Evolutionary conservation across 768 basidiomycete species (phyloP).

Genomic region (Hericium erinaceus): DNA sequence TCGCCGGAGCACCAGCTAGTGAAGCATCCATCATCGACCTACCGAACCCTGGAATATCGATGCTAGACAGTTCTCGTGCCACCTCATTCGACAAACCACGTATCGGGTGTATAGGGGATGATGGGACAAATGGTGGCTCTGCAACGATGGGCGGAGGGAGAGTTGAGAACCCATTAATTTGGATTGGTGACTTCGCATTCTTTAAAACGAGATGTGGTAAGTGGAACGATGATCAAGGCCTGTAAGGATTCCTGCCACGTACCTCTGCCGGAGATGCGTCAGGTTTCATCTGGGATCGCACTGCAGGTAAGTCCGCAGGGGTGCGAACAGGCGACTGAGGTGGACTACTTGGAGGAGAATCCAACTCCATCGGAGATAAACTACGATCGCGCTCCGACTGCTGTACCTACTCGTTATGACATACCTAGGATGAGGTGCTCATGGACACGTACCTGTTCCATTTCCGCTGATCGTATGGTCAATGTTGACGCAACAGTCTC

Average conservation of each 20-base stretch:
- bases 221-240: not conserved
- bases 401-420: constrained; percentile 1
- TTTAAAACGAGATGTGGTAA: not conserved
- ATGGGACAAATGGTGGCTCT: not conserved
- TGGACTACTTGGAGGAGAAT: constrained; percentile 35
- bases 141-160: not conserved
- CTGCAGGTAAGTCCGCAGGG: not conserved
- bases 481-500: not conserved
- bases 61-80: no score
- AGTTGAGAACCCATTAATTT: not conserved
- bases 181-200: not conserved
- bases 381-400: constrained; percentile 33
- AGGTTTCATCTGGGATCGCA: constrained; percentile 6
- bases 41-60: no score
- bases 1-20: no score
- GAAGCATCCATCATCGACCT: no score
- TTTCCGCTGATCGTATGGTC: not conserved
- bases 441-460: not conserved
- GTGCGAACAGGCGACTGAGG: constrained; percentile 14
- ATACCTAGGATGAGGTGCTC: not conserved
- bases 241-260: not conserved
- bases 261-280: constrained; percentile 1
- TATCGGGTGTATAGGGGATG: not conserved
- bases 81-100: no score
- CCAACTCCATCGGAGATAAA: constrained; percentile 56